phyloP scores from a whole-genome alignment of 164 flowering plant genomes.

The Paratinospora sagittata region DNA sequence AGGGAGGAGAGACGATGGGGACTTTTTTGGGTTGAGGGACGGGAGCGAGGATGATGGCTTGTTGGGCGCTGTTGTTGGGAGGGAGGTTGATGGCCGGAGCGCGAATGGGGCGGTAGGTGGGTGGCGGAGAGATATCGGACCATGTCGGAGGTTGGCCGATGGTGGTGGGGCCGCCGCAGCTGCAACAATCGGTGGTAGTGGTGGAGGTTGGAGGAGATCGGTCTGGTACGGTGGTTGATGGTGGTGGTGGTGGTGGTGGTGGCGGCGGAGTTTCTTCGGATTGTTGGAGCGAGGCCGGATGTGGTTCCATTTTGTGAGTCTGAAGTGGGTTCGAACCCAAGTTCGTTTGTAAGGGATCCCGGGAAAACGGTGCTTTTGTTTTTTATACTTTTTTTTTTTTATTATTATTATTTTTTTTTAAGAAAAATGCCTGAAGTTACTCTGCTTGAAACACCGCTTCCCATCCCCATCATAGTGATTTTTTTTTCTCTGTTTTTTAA shows the following conservation, averaged over 20 bases:
- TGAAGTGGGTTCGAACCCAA: too few species aligned
- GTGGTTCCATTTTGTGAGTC: slow-evolving; percentile 8
- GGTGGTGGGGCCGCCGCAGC: slow-evolving; percentile 11
- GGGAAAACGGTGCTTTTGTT: too few species aligned
- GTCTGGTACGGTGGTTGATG: not conserved
- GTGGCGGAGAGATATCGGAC: slow-evolving; percentile 48
- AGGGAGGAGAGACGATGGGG: slow-evolving; percentile 36
- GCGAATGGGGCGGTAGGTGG: slow-evolving; percentile 48
- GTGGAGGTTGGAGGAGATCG: not conserved
- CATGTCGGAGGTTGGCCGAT: slow-evolving; percentile 23
- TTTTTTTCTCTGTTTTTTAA: too few species aligned
- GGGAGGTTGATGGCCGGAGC: slow-evolving; percentile 32
- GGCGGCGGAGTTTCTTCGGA: slow-evolving; percentile 2
- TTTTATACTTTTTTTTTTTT: too few species aligned
- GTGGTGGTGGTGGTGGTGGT: slow-evolving; percentile 2
- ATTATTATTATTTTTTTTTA: too few species aligned
- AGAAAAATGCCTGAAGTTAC: too few species aligned
- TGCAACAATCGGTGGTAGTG: not conserved
- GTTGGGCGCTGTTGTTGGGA: slow-evolving; percentile 29
- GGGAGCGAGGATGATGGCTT: slow-evolving; percentile 52
- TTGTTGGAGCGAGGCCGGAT: not conserved
- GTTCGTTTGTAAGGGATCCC: too few species aligned
- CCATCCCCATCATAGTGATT: too few species aligned
- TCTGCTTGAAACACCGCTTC: too few species aligned
- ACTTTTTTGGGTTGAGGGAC: slow-evolving; percentile 51